Percentiles rank a stretch among this genome's conserved stretches.
Conservation (phyloP, 352 stramenopile genomes). For the Globisporangium cederbergense region DNA sequence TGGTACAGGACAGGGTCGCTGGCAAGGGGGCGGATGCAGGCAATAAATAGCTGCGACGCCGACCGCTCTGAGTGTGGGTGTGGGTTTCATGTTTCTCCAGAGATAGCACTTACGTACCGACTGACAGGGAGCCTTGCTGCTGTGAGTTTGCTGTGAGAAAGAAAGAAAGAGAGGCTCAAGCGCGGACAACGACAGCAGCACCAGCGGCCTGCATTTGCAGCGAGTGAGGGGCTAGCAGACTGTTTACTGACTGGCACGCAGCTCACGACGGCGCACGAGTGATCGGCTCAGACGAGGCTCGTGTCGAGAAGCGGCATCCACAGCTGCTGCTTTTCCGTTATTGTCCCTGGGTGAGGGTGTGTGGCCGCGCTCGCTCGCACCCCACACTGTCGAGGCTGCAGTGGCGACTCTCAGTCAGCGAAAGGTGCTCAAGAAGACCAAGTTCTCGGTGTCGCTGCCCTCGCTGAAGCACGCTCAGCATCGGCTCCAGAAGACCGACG, state of each 20-base stretch:
- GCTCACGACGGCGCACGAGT: neutral
- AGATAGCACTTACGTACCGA: neutral
- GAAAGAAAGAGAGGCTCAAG: neutral
- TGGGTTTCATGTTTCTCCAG: conserved; percentile 7
- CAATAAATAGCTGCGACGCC: conserved; percentile 8
- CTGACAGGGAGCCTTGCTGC: neutral
- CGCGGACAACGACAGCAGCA: neutral
- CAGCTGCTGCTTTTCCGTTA: neutral
- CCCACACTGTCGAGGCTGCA: neutral
- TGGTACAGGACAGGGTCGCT: neutral
- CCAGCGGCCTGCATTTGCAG: neutral
- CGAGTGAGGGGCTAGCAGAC: neutral
- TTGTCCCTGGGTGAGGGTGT: neutral
- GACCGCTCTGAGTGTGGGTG: neutral
- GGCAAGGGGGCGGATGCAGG: neutral
- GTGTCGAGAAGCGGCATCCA: neutral
- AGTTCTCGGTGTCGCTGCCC: conserved; percentile 25
- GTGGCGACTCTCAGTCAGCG: conserved; percentile 3
- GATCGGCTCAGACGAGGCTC: neutral
- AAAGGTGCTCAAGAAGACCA: conserved; percentile 21
- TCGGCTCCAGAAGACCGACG: neutral
- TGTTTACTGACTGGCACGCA: neutral
- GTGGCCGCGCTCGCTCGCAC: neutral
- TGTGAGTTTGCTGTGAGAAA: neutral
- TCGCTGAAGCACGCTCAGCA: conserved; percentile 3